These are phyloP conservation scores for Acorus gramineus DNA, from an alignment of 106 monocot genomes.

Conservation along the genomic window DNA sequence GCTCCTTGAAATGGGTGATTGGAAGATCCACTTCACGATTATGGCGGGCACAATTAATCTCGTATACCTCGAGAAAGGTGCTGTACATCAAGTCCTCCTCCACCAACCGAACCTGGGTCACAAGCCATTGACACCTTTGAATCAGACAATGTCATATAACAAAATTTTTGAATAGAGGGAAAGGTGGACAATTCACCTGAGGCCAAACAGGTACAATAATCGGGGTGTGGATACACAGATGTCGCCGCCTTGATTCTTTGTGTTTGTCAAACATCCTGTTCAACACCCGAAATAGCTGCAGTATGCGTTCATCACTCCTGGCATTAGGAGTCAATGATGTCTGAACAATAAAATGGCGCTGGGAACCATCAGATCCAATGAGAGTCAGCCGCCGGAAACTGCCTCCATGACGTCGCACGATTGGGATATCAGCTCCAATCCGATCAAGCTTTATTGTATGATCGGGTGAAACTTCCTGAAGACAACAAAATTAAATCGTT, in stretches of 20 bases:
- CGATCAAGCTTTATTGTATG: slow-evolving; percentile 95
- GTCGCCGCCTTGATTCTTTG: slow-evolving; percentile 88
- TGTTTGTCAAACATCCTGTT: slow-evolving; percentile 98
- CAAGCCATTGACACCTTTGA: not conserved
- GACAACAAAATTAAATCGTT: not conserved
- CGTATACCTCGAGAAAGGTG: slow-evolving; percentile 96
- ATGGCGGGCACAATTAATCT: slow-evolving; percentile 87
- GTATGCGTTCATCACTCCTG: slow-evolving; percentile 95
- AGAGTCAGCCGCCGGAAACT: slow-evolving; percentile 93
- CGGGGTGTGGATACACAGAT: slow-evolving; percentile 83
- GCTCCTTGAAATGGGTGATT: slow-evolving; percentile 85
- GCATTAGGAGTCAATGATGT: slow-evolving; percentile 98
- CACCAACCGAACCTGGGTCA: slow-evolving; percentile 88
- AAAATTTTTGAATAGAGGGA: not conserved
- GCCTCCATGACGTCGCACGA: slow-evolving; percentile 89
- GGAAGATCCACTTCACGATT: slow-evolving; percentile 88
- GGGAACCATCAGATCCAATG: slow-evolving; percentile 99
- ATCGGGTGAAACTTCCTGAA: slow-evolving; percentile 92
- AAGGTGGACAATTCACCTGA: slow-evolving; percentile 37
- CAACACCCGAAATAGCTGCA: slow-evolving; percentile 85
- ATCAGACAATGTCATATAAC: not conserved
- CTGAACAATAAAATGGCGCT: slow-evolving; percentile 96
- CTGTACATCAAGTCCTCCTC: slow-evolving; percentile 99
- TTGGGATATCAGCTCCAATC: slow-evolving; percentile 89
- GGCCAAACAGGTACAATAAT: slow-evolving; percentile 99